Conservation (phyloP, 768 basidiomycete genomes). For the Collybiopsis confluens region DNA sequence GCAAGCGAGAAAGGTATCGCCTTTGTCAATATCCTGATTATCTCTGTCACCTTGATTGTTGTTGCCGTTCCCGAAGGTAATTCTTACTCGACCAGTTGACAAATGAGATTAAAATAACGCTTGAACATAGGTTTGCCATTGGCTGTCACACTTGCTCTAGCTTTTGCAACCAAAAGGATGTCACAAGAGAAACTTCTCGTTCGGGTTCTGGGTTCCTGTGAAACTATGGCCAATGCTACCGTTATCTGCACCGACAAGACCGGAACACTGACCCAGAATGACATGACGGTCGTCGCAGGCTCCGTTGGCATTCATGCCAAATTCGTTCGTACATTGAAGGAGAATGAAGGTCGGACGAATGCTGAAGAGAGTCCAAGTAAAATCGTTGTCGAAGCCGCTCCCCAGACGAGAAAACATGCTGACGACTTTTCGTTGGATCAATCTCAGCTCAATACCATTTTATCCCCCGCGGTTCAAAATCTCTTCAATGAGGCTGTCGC, state of each 20-base stretch:
- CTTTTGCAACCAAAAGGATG: conserved; percentile 99
- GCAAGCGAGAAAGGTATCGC: conserved; percentile 81
- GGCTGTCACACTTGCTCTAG: conserved; percentile 92
- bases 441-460: conserved; percentile 55
- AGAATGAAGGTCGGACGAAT: conserved; percentile 70
- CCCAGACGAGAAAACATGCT: conserved; percentile 37
- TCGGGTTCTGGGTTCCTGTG: conserved; percentile 92
- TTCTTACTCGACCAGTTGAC: not conserved
- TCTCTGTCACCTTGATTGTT: conserved; percentile 87
- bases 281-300: conserved; percentile 95
- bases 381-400: conserved; percentile 15
- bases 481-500: conserved; percentile 85
- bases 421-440: conserved; percentile 89
- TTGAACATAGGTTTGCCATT: conserved; percentile 66
- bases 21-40: conserved; percentile 92
- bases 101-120: not conserved
- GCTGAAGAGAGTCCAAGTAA: conserved; percentile 49
- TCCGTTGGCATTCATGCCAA: conserved; percentile 93
- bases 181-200: conserved; percentile 92
- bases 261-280: conserved; percentile 92
- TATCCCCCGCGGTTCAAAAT: conserved; percentile 55
- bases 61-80: conserved; percentile 83
- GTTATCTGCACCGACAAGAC: conserved; percentile 97
- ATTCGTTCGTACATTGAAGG: conserved; percentile 76
- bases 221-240: conserved; percentile 98